Evolutionary conservation across 768 basidiomycete genomes (phyloP).

Genomic region (Kwoniella bestiolae): DNA sequence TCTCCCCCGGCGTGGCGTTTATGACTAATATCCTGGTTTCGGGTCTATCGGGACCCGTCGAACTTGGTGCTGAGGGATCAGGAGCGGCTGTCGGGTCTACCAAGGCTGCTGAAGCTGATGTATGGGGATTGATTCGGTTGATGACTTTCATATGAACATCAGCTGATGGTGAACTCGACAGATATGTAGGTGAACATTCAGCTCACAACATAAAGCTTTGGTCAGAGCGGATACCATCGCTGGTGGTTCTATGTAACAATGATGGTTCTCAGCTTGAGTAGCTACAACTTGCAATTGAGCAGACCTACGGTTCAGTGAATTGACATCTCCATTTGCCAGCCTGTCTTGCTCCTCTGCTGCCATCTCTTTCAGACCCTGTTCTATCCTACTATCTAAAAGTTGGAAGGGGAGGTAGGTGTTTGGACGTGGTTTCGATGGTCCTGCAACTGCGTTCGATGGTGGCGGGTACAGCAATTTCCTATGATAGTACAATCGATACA

Average conservation of each 20-base stretch:
- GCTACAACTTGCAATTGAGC: constrained; percentile 60
- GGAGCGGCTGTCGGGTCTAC: constrained; percentile 15
- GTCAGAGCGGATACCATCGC: constrained; percentile 84
- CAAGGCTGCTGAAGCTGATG: constrained; percentile 8
- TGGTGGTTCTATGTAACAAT: constrained; percentile 58
- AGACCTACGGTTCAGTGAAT: constrained; percentile 58
- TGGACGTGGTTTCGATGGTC: constrained; percentile 52
- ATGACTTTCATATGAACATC: constrained; percentile 67
- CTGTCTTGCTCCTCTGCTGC: constrained; percentile 60
- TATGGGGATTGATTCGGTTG: constrained; percentile 63
- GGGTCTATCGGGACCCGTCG: constrained; percentile 37
- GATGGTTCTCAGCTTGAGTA: constrained; percentile 59
- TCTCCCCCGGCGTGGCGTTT: constrained; percentile 77
- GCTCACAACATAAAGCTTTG: constrained; percentile 87
- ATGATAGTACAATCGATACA: constrained; percentile 3
- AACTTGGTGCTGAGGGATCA: constrained; percentile 10
- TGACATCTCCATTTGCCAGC: constrained; percentile 60
- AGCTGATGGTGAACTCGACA: too few species aligned
- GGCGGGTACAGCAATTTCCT: constrained; percentile 77
- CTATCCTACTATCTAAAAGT: constrained; percentile 70
- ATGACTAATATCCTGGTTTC: constrained; percentile 74
- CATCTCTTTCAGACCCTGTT: constrained; percentile 67
- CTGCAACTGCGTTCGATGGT: constrained; percentile 17
- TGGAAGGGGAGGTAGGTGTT: constrained; percentile 86
- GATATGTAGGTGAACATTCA: constrained; percentile 48